Percentiles rank a stretch among this genome's conserved stretches.
phyloP scores from a whole-genome alignment of 768 basidiomycete species.

The Hemileccinum impolitum region DNA sequence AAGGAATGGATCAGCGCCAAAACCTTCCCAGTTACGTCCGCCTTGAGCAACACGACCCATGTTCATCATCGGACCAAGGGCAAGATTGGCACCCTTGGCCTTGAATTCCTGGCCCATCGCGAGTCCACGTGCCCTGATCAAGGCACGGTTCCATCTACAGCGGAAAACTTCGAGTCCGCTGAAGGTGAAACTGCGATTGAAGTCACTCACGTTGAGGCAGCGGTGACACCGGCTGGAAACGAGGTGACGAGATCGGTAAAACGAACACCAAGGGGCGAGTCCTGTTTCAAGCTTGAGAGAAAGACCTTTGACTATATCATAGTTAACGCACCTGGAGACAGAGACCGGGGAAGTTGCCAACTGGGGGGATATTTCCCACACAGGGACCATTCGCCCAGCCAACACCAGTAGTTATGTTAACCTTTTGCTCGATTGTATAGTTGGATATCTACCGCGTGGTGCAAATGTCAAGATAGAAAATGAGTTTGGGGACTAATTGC shows the following conservation, averaged over 20 bases:
- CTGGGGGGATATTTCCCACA: constrained; percentile 62
- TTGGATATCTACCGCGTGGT: constrained; percentile 35
- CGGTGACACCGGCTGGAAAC: constrained; percentile 83
- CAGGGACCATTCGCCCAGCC: constrained; percentile 52
- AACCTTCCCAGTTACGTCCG: constrained; percentile 95
- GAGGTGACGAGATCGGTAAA: constrained; percentile 67
- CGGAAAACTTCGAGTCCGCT: not conserved
- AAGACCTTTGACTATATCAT: not conserved
- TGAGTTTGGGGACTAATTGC: not conserved
- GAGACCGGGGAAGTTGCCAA: constrained; percentile 59
- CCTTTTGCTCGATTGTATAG: constrained; percentile 62
- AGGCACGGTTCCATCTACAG: constrained; percentile 65
- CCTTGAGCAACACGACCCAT: constrained; percentile 74
- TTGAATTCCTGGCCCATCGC: constrained; percentile 82
- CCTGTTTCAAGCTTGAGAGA: constrained; percentile 33
- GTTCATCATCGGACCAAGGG: constrained; percentile 83
- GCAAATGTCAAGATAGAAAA: not conserved
- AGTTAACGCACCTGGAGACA: constrained; percentile 56
- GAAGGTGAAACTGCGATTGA: not conserved
- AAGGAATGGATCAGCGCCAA: constrained; percentile 86
- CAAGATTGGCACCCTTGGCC: constrained; percentile 81
- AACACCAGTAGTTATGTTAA: constrained; percentile 61
- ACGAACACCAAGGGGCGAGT: constrained; percentile 78
- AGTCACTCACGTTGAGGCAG: constrained; percentile 67
- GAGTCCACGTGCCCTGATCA: constrained; percentile 73